Evolutionary conservation across 148 eudicot species (phyloP).

Genomic region (Fallopia convolvulus): DNA sequence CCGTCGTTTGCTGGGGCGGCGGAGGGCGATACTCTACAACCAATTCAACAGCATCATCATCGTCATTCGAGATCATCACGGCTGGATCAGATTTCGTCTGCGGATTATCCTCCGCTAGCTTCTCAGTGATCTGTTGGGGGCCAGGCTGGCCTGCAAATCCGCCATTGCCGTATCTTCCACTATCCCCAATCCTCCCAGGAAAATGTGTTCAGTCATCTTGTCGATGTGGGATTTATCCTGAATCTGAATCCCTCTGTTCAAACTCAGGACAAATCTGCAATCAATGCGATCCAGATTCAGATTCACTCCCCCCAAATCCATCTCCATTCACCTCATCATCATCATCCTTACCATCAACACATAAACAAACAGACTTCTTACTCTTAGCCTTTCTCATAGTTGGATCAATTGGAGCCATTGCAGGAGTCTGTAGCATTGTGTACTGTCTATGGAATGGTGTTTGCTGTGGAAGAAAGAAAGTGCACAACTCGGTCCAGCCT

Average conservation of each 20-base stretch:
- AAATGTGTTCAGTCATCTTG: background rate
- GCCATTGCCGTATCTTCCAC: background rate
- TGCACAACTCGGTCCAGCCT: conserved; percentile 91
- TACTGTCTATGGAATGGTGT: conserved; percentile 1
- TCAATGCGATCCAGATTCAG: background rate
- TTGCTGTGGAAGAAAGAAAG: conserved; percentile 62
- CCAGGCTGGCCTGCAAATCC: background rate
- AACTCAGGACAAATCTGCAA: background rate
- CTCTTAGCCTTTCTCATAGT: background rate
- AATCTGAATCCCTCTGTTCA: background rate
- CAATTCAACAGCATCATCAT: background rate
- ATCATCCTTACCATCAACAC: background rate
- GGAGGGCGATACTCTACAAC: no score
- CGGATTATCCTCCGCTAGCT: background rate
- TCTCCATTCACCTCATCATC: background rate
- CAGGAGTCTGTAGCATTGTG: background rate
- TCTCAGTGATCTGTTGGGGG: conserved; percentile 5
- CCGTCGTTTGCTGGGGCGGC: conserved; percentile 7
- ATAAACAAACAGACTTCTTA: background rate
- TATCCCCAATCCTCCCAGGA: background rate
- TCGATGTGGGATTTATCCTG: background rate
- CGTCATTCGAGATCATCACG: background rate
- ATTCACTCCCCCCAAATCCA: background rate
- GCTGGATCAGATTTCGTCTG: conserved; percentile 9
- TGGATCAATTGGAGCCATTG: background rate